Evolutionary conservation across 2,329 filamentous ascomycete species (phyloP).

Genomic region (Hirsutella thompsonii): DNA sequence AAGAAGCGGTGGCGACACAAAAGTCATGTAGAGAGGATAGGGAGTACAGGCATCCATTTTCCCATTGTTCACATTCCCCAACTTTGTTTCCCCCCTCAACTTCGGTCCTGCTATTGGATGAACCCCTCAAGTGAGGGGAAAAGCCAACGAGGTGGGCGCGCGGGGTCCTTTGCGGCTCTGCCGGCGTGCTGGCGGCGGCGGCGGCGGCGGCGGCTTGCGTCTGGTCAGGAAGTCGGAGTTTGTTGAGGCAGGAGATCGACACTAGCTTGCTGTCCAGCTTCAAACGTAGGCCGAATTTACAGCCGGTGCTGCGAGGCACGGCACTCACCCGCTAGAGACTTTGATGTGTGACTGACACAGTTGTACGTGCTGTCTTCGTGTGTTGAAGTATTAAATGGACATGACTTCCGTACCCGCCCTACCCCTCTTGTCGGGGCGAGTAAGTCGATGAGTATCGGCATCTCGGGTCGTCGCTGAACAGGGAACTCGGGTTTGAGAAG

Average conservation of each 20-base stretch:
- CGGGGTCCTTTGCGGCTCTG: not conserved
- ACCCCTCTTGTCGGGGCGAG: too few species aligned
- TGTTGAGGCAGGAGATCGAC: not conserved
- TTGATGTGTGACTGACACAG: too few species aligned
- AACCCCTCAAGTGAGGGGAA: constrained; percentile 23
- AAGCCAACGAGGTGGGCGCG: constrained; percentile 3
- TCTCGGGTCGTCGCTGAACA: too few species aligned
- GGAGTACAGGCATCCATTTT: constrained; percentile 20
- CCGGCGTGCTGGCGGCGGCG: not conserved
- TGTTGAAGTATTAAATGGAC: too few species aligned
- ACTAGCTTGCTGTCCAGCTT: too few species aligned
- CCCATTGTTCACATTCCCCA: constrained; percentile 4
- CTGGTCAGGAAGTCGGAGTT: not conserved
- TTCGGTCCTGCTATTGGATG: constrained; percentile 12
- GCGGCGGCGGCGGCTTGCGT: not conserved
- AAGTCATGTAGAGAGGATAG: constrained; percentile 29
- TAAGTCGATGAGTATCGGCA: too few species aligned
- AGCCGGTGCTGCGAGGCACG: too few species aligned
- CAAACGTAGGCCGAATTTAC: too few species aligned
- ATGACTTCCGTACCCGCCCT: too few species aligned
- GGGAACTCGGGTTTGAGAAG: too few species aligned
- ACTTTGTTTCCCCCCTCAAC: constrained; percentile 7
- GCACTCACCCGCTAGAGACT: too few species aligned
- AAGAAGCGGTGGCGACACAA: constrained; percentile 20
- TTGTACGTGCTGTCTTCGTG: too few species aligned